Evolutionary conservation across 306 rosid genomes (phyloP), one percentile per base, ranked within the genome.

Genomic region (Trichosanthes truncata): DNA sequence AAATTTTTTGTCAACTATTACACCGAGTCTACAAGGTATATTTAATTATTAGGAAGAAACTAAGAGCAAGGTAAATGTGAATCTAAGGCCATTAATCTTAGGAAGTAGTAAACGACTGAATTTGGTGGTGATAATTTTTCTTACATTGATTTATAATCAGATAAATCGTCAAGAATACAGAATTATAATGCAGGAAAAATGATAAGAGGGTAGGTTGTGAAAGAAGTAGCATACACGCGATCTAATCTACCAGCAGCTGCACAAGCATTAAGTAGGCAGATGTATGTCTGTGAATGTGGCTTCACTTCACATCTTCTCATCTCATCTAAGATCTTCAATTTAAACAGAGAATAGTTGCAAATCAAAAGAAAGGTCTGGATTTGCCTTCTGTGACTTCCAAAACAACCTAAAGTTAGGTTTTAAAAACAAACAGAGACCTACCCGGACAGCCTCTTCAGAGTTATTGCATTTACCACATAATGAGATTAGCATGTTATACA

Each of bases 201-300:
- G n/a, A 76, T 76, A 76, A 55, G 59, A 66, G 40, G 51, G 11
- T 15, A 78, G 41, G 59, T 61, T 56, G 75, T 5, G 35, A 65
- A 38, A 76, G 56, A 25, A 79, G 84, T 25, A 76, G 59, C 96
- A 86, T 95, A 95, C 98, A 89, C 99, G 85, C 83, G 88, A 85
- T 95, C 97, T 55, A 90, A 25, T 61, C 94, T 89, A 74, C 97
- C 99, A 67, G 87, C 81, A 17, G 96, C 88, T 60, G 99, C 99
- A 81, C 96, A 95, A 57, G 97, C 91, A 82, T 93, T 85, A n/a
- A 95, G 90, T 77, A 95, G 89, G 85, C 97, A 95, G 84, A 90
- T 78, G 82, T 86, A 95, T 55, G 97, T 93, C 77, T 90, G 97
- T 23, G 86, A 86, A 85, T 83, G 88, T 62, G 99, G 97, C 89